Conservation (phyloP, 345 rosid species). For the Citropsis articulata region DNA sequence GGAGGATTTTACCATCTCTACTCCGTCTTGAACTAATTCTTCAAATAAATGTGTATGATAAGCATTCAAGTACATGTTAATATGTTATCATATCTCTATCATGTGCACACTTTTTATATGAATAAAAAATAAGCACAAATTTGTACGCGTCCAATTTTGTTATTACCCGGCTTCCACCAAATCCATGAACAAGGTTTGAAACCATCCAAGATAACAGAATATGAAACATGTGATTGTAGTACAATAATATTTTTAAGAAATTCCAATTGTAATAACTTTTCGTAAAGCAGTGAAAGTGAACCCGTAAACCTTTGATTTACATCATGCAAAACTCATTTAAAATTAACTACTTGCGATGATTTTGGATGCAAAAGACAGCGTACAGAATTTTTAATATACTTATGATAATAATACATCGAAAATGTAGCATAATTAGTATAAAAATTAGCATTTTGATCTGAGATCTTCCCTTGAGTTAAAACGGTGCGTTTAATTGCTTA, state of each 20-base stretch:
- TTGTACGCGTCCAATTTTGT: background rate
- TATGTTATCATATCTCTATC: background rate
- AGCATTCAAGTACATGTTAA: background rate
- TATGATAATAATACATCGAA: background rate
- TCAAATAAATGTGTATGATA: background rate
- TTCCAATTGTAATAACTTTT: background rate
- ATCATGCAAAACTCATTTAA: background rate
- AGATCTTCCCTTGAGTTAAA: background rate
- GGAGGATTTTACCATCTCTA: too few relatives aligned
- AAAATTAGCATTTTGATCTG: too few relatives aligned
- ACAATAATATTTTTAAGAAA: too few relatives aligned
- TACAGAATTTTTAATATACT: too few relatives aligned
- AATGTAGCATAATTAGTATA: background rate
- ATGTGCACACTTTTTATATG: background rate
- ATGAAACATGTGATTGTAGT: background rate
- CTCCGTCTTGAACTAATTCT: too few relatives aligned
- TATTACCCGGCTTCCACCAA: background rate
- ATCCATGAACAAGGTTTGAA: background rate
- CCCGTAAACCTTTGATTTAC: too few relatives aligned
- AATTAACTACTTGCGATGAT: background rate
- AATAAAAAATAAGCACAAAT: too few relatives aligned
- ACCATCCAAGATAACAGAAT: background rate
- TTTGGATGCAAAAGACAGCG: background rate
- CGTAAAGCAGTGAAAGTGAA: background rate
- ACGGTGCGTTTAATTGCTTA: background rate